Evolutionary conservation across 192 early-diverging fungal species (phyloP).

Genomic region (Pilobolus umbonatus): DNA sequence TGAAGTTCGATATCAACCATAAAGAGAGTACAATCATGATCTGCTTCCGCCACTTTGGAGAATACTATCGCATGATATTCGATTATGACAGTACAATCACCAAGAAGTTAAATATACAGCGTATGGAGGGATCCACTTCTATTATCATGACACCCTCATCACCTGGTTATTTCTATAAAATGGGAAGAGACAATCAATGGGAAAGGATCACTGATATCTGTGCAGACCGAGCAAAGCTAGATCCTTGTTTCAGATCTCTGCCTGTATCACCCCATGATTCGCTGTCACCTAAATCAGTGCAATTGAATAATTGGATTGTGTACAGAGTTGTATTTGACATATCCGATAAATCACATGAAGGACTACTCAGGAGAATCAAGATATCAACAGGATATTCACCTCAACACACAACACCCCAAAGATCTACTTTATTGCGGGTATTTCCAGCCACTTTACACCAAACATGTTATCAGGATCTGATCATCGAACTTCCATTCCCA

Average conservation of each 20-base stretch:
- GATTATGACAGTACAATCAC: not conserved
- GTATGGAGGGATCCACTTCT: not conserved
- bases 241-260: no score
- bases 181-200: no score
- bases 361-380: not conserved
- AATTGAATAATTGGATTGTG: constrained; percentile 4
- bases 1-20: not conserved
- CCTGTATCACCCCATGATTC: not conserved
- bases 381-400: not conserved
- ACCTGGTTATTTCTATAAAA: no score
- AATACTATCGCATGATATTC: not conserved
- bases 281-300: not conserved
- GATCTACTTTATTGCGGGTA: no score
- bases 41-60: not conserved
- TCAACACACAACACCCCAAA: not conserved
- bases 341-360: not conserved
- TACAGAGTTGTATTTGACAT: constrained; percentile 8
- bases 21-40: not conserved
- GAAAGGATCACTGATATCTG: no score
- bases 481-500: constrained; percentile 28
- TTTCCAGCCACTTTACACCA: not conserved
- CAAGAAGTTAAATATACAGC: not conserved
- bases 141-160: not conserved
- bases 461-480: not conserved
- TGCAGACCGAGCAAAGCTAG: no score